phyloP scores from a whole-genome alignment of 2,329 filamentous ascomycete species.

The Amauroascus verrucosus region DNA sequence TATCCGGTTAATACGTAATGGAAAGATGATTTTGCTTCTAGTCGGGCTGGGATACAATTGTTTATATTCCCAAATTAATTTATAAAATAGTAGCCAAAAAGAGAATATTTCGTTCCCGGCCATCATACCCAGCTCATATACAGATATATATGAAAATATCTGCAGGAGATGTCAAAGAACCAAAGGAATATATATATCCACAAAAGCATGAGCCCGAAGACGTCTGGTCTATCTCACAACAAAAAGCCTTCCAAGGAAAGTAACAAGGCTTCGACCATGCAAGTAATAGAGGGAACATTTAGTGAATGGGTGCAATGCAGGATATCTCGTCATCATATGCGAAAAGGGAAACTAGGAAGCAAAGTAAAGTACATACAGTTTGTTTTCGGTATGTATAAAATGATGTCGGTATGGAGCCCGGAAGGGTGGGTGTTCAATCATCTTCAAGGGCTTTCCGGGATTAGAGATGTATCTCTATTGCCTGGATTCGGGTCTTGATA shows the following conservation, averaged over 20 bases:
- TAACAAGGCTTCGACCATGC: not conserved
- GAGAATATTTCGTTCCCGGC: not conserved
- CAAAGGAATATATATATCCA: not conserved
- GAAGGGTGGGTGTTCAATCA: not conserved
- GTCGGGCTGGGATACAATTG: too few species aligned
- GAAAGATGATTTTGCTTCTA: too few species aligned
- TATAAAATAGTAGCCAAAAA: not conserved
- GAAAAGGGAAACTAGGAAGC: not conserved
- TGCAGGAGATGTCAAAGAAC: not conserved
- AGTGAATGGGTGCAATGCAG: constrained; percentile 2
- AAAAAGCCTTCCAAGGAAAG: not conserved
- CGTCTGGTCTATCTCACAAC: not conserved
- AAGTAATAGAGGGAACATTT: not conserved
- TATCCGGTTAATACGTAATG: not conserved
- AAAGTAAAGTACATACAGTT: not conserved
- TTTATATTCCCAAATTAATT: not conserved
- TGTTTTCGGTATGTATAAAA: not conserved
- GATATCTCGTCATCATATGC: constrained; percentile 4
- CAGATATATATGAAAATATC: not conserved
- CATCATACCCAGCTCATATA: not conserved
- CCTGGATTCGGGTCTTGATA: not conserved
- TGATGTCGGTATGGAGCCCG: not conserved
- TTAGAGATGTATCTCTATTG: not conserved
- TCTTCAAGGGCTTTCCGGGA: not conserved
- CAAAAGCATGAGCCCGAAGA: not conserved